phyloP scores from a whole-genome alignment of 768 basidiomycete species.

The Vararia minispora region DNA sequence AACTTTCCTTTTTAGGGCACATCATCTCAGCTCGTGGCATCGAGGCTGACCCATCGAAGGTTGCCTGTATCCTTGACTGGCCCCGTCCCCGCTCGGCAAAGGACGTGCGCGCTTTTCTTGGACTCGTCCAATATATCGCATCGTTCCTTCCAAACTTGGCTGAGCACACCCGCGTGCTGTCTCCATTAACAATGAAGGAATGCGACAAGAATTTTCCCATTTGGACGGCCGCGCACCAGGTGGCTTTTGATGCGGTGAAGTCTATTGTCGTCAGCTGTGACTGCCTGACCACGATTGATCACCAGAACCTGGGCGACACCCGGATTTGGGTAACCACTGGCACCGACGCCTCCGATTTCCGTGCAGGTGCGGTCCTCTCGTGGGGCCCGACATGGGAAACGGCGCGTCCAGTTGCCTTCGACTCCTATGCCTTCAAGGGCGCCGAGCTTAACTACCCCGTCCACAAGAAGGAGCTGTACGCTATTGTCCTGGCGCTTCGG shows the following conservation, averaged over 20 bases:
- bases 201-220: conserved; percentile 18
- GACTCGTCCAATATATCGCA: conserved; percentile 15
- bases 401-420: conserved; percentile 24
- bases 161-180: conserved; percentile 13
- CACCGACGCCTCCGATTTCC: conserved; percentile 21
- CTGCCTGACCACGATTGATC: conserved; percentile 23
- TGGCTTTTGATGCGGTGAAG: conserved; percentile 28
- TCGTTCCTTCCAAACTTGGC: conserved; percentile 13
- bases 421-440: conserved; percentile 18
- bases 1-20: conserved; percentile 5
- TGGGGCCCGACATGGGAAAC: conserved; percentile 21
- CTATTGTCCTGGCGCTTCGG: conserved; percentile 22
- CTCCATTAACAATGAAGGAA: conserved; percentile 17
- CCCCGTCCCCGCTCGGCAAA: conserved; percentile 15
- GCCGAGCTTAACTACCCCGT: conserved; percentile 27
- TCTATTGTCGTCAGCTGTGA: conserved; percentile 15
- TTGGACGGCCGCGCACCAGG: conserved; percentile 20
- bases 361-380: conserved; percentile 22
- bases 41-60: conserved; percentile 18
- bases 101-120: conserved; percentile 16
- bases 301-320: conserved; percentile 18
- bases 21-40: conserved; percentile 18
- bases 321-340: conserved; percentile 26
- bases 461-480: conserved; percentile 28
- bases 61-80: conserved; percentile 20